Conservation (phyloP, 2,329 filamentous ascomycete genomes). For the Coniochaeta sp. region DNA sequence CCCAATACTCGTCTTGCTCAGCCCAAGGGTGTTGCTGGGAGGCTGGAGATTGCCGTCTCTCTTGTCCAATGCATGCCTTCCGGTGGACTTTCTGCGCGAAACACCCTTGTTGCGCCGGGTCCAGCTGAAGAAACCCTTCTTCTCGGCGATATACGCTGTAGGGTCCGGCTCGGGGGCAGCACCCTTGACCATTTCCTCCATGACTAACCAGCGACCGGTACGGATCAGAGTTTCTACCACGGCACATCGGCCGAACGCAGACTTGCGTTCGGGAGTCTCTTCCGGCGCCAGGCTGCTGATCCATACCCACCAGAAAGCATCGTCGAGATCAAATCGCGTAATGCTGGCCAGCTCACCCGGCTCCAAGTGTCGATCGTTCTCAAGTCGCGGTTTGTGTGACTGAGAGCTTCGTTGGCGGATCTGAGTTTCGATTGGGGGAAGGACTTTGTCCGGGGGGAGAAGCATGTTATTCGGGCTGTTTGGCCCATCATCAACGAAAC, state of each 20-base stretch:
- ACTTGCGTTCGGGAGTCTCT: slow-evolving; percentile 77
- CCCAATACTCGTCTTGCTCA: slow-evolving; percentile 77
- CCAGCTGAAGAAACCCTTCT: slow-evolving; percentile 90
- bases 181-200: slow-evolving; percentile 94
- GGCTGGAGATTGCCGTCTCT: slow-evolving; percentile 33
- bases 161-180: slow-evolving; percentile 78
- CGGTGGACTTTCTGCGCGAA: slow-evolving; percentile 63
- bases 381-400: slow-evolving; percentile 68
- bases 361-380: slow-evolving; percentile 63
- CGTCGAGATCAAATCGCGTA: slow-evolving; percentile 75
- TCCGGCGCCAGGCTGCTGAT: slow-evolving; percentile 92
- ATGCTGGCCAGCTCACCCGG: slow-evolving; percentile 95
- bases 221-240: slow-evolving; percentile 81
- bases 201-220: slow-evolving; percentile 80
- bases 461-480: slow-evolving; percentile 59
- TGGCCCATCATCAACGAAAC: slow-evolving; percentile 75
- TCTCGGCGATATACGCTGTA: slow-evolving; percentile 87
- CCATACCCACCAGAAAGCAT: slow-evolving; percentile 99
- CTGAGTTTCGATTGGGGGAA: slow-evolving; percentile 75
- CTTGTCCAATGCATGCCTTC: slow-evolving; percentile 50
- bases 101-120: slow-evolving; percentile 59
- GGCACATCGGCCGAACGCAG: slow-evolving; percentile 88
- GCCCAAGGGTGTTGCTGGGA: slow-evolving; percentile 27
- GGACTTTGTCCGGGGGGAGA: slow-evolving; percentile 83
- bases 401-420: slow-evolving; percentile 76